phyloP scores from a whole-genome alignment of 306 rosid genomes.

The Crataegus laevigata region DNA sequence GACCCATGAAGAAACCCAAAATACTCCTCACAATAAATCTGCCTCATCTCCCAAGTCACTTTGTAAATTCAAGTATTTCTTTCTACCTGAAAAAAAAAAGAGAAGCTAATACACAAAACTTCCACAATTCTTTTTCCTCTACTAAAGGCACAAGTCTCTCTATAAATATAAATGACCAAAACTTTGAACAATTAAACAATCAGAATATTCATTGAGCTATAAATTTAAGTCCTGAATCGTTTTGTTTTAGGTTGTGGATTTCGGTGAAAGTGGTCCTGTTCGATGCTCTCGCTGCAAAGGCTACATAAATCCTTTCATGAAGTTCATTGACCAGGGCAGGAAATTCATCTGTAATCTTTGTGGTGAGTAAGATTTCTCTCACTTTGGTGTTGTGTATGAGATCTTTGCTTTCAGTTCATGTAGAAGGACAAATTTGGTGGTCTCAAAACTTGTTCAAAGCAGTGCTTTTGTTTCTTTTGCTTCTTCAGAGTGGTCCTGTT shows the following conservation, averaged over 20 bases:
- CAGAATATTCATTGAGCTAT: not conserved
- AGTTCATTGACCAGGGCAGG: slow-evolving; percentile 93
- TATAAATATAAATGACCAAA: not conserved
- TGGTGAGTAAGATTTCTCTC: slow-evolving; percentile 53
- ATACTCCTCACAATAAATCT: not conserved
- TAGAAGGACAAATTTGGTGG: not conserved
- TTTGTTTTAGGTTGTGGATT: slow-evolving; percentile 76
- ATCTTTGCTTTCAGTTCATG: not conserved
- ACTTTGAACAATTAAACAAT: not conserved
- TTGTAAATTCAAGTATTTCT: not conserved
- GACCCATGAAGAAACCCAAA: not conserved
- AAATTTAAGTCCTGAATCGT: not conserved
- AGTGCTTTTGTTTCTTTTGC: not conserved
- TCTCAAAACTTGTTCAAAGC: not conserved
- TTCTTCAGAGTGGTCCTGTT: not conserved
- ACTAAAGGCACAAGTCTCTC: not conserved
- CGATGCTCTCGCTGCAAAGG: slow-evolving; percentile 99
- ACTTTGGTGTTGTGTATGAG: not conserved
- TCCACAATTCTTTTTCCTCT: not conserved
- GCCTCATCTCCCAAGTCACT: not conserved
- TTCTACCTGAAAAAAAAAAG: not conserved
- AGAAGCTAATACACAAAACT: not conserved
- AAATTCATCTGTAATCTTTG: slow-evolving; percentile 90
- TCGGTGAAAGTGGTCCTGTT: slow-evolving; percentile 97
- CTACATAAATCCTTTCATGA: slow-evolving; percentile 95